Percentiles rank a stretch among this genome's conserved stretches.
These are phyloP conservation scores for Collybia sp. DNA, from an alignment of 768 basidiomycete species.

Conservation along the genomic window DNA sequence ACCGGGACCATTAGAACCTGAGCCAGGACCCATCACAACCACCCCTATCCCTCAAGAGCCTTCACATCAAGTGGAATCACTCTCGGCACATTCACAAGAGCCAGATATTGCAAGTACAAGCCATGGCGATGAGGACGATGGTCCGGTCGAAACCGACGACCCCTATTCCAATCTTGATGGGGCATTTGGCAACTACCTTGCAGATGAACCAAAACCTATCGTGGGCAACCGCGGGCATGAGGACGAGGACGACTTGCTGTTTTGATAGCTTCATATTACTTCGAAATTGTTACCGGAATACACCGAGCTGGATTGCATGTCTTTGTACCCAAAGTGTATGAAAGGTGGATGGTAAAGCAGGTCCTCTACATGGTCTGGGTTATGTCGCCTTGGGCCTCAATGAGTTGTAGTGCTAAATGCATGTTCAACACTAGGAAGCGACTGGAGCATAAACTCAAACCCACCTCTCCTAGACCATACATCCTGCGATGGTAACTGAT, in stretches of 20 bases:
- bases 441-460: slow-evolving; percentile 17
- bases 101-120: slow-evolving; percentile 19
- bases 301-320: slow-evolving; percentile 12
- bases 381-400: slow-evolving; percentile 47
- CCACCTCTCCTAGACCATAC: slow-evolving; percentile 94
- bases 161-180: slow-evolving; percentile 82
- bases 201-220: slow-evolving; percentile 70
- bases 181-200: slow-evolving; percentile 70
- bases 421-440: background rate
- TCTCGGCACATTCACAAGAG: slow-evolving; percentile 9
- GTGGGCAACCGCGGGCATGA: slow-evolving; percentile 34
- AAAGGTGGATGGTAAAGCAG: too few relatives aligned
- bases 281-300: slow-evolving; percentile 7
- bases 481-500: slow-evolving; percentile 92
- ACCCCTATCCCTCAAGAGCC: too few relatives aligned
- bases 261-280: slow-evolving; percentile 29
- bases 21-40: background rate
- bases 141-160: slow-evolving; percentile 37
- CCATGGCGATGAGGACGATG: slow-evolving; percentile 36
- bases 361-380: too few relatives aligned
- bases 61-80: too few relatives aligned
- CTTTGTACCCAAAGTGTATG: too few relatives aligned
- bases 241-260: slow-evolving; percentile 66
- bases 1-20: slow-evolving; percentile 57
- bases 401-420: slow-evolving; percentile 80